Base-by-base conservation (phyloP, 2,329 filamentous ascomycete genomes). In the Neopestalotiopsis sp. region DNA sequence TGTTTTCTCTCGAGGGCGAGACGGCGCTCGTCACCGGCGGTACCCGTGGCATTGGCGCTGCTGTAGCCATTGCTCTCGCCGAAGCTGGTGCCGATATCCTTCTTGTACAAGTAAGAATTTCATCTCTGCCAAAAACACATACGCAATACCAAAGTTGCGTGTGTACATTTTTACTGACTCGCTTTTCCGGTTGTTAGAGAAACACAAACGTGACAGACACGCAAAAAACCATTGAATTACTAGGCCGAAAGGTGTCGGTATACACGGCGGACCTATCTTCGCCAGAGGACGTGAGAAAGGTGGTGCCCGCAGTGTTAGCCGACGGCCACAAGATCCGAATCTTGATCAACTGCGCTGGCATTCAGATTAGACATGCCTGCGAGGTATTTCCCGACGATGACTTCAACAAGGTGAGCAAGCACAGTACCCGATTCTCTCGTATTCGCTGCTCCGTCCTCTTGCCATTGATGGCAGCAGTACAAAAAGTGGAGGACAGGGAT, bases 301-400 rank as follows among this genome's bases (percentile, higher is more conserved):
- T 67, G 20, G 66, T 67, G 59, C 66, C 66, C 42, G 49, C 61
- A 13, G 45, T 67, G 7, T 20, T 67, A 13, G 66, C 66, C 66
- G 66, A 67, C 38, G 66, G 66, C 63, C 86, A 90, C 77, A 77
- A 89, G 76, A 89, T 97, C 71, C 88, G 93, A 76, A 93, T 97
- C 76, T 88, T 97, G 7, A 83, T 97, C 74, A 97, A 95, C 83
- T 95, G 93, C 81, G 94, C 92, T 20, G 94, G 94, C 32, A 95
- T 97, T 77, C 94, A 97, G 80, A 87, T 90, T 71, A 87, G 66
- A 24, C 66, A 67, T 32, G 38, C 66, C 6, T 53, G 38, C 40
- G 66, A 67, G 38, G 66, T 67, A 9, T 67, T 67, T 28, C 66
- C 66, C 17, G 66, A 67, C 42, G 59, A 63, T 14, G 66, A 67